A percentile compares a stretch with the other conserved stretches of the same genome.
phyloP scores from a whole-genome alignment of 495 filamentous ascomycete species.

The Penicillium daleae region DNA sequence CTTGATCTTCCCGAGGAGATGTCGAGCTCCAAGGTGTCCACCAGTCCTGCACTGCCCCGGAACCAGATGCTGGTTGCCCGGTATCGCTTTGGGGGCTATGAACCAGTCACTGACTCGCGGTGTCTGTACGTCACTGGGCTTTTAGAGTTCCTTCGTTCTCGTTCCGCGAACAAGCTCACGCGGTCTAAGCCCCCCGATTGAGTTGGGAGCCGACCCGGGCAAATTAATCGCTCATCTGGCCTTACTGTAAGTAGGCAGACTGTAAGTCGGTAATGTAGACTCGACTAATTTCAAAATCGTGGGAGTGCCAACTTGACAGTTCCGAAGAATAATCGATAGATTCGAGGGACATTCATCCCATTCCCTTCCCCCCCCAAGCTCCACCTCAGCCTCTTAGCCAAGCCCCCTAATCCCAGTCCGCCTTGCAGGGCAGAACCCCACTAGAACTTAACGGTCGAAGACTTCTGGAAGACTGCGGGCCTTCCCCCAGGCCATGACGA shows the following conservation, averaged over 20 bases:
- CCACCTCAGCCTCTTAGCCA: neutral
- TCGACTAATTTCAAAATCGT: neutral
- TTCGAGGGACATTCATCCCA: neutral
- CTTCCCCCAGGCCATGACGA: conserved; percentile 24
- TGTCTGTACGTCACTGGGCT: neutral
- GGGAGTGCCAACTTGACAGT: neutral
- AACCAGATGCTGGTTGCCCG: too few relatives aligned
- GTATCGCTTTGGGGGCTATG: neutral
- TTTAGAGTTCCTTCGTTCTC: neutral
- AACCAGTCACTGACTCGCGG: neutral
- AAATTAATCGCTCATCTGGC: conserved; percentile 3
- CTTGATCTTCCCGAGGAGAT: too few relatives aligned
- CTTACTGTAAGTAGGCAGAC: too few relatives aligned
- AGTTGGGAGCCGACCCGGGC: neutral
- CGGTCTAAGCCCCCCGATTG: conserved; percentile 4
- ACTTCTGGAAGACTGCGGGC: conserved; percentile 28
- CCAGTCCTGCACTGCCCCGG: neutral
- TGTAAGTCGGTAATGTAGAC: too few relatives aligned
- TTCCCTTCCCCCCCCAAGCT: neutral
- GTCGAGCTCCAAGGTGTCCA: neutral
- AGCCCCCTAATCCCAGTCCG: neutral
- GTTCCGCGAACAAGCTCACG: conserved; percentile 1
- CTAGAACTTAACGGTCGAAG: conserved; percentile 28
- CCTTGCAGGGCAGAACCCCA: neutral
- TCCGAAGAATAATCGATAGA: neutral